These are phyloP conservation scores for Pythium chondricola DNA, from an alignment of 352 stramenopile species.

Conservation along the genomic window DNA sequence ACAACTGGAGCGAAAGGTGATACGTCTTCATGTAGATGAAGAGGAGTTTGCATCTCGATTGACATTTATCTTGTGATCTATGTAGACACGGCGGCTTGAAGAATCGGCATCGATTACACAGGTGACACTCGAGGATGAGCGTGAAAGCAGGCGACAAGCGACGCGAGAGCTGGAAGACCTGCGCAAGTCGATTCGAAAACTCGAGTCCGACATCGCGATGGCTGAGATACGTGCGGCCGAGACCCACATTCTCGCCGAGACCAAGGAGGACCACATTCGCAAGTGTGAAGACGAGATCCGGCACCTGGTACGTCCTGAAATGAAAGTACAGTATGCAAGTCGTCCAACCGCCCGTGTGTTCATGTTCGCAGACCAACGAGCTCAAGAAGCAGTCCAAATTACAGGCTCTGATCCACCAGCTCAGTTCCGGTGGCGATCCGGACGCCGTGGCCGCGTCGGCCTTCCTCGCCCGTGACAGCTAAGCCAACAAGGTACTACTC, in stretches of 20 bases:
- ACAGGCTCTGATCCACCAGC: slow-evolving; percentile 76
- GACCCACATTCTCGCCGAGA: slow-evolving; percentile 42
- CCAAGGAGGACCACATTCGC: slow-evolving; percentile 53
- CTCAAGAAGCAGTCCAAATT: slow-evolving; percentile 76
- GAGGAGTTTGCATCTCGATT: no score
- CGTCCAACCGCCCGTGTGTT: not conserved
- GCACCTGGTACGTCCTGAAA: slow-evolving; percentile 42
- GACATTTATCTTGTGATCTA: no score
- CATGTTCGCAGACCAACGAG: slow-evolving; percentile 49
- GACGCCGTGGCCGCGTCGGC: slow-evolving; percentile 39
- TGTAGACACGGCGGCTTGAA: slow-evolving; percentile 47
- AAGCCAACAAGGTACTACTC: slow-evolving; percentile 1
- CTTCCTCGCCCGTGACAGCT: slow-evolving; percentile 54
- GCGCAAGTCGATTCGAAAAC: slow-evolving; percentile 53
- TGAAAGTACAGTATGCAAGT: no score
- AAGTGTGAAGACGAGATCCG: slow-evolving; percentile 69
- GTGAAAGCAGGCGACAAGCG: slow-evolving; percentile 37
- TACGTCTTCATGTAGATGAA: not conserved
- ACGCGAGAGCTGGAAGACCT: slow-evolving; percentile 57
- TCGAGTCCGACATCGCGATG: slow-evolving; percentile 61
- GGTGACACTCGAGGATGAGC: slow-evolving; percentile 53
- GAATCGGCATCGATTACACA: slow-evolving; percentile 36
- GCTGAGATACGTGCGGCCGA: slow-evolving; percentile 57
- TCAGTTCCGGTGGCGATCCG: slow-evolving; percentile 61
- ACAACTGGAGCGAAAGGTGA: slow-evolving; percentile 62